Evolutionary conservation across 1,284 basidiomycete genomes (phyloP).

Genomic region (Erythrobasidium hasegawianum): DNA sequence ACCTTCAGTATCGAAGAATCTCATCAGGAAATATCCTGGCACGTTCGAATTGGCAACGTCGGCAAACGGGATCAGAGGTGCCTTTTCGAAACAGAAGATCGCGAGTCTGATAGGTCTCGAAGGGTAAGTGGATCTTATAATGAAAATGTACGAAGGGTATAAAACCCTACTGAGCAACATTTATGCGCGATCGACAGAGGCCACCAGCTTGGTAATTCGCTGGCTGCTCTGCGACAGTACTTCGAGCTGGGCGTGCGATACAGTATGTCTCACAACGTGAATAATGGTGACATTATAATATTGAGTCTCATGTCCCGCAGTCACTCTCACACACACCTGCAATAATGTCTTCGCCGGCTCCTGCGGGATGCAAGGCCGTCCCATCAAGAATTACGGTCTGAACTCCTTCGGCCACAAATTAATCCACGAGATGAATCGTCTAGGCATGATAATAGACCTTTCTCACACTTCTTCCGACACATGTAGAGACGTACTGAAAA

Average conservation of each 20-base stretch:
- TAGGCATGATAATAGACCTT: conserved; percentile 59
- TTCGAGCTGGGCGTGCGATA: conserved; percentile 75
- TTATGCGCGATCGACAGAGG: no score
- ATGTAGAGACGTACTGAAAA: conserved; percentile 41
- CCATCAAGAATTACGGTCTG: conserved; percentile 64
- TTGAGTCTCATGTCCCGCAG: no score
- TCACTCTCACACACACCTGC: conserved; percentile 82
- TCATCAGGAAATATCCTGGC: conserved; percentile 73
- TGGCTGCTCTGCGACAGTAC: conserved; percentile 72
- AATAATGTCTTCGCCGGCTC: conserved; percentile 92
- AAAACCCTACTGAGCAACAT: no score
- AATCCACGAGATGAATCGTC: conserved; percentile 81
- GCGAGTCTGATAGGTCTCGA: conserved; percentile 84
- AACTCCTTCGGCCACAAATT: conserved; percentile 67
- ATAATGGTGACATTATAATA: no score
- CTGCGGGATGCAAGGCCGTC: conserved; percentile 56
- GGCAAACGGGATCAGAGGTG: conserved; percentile 60
- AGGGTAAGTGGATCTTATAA: conserved; percentile 68
- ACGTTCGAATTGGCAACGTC: conserved; percentile 65
- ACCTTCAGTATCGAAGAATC: conserved; percentile 61
- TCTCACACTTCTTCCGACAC: conserved; percentile 46
- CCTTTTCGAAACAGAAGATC: conserved; percentile 68
- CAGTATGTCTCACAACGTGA: conserved; percentile 20
- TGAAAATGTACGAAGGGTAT: no score
- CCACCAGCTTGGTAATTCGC: conserved; percentile 84